Base-by-base conservation (phyloP, 192 early-diverging fungal species). In the Cladochytrium replicatum region DNA sequence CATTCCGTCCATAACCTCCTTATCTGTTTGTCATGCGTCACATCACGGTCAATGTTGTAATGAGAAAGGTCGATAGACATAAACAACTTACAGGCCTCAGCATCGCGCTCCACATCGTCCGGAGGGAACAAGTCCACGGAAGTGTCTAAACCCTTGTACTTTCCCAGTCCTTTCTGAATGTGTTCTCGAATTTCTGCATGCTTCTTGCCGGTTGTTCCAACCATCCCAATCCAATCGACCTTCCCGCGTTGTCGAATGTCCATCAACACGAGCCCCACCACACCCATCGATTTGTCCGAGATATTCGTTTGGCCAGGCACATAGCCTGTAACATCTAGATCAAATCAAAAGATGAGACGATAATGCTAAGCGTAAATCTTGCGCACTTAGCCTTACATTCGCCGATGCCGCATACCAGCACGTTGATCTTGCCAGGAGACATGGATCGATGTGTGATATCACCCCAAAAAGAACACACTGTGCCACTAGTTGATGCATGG, bases 171-270 rank as follows among this genome's bases (percentile, higher is more conserved):
- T 9, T 32, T 43, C 46, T 47, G 23, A 4, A 68, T 30, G 29
- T 68, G 66, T 3, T 38, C 41, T 15, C 66, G 50, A n/a, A 68
- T 69, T 13, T 45, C 66, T 4, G 46, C 53, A 24, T 68, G 41
- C 60, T 68, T 68, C 5, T 19, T 13, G 26, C 66, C 66, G 30
- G 64, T 68, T 3, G 64, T 67, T 15, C 66, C 66, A 19, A 68
- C 66, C 66, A 69, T 63, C 9, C 41, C 43, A n/a, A 68, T 48
- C 3, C 38, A 34, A 22, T 32, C 34, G n/a, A 69, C 54, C 37
- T 65, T 66, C 17, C 41, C 52, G 4, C 55, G 46, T 15, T 50
- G 44, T 28, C 67, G 57, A 8, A 69, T 27, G 28, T 69, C 67
- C 21, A 69, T 58, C 46, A 70, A 44, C 30, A 63, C 67, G 7